Base-by-base conservation (phyloP, 306 rosid genomes). In the Quercus variabilis region DNA sequence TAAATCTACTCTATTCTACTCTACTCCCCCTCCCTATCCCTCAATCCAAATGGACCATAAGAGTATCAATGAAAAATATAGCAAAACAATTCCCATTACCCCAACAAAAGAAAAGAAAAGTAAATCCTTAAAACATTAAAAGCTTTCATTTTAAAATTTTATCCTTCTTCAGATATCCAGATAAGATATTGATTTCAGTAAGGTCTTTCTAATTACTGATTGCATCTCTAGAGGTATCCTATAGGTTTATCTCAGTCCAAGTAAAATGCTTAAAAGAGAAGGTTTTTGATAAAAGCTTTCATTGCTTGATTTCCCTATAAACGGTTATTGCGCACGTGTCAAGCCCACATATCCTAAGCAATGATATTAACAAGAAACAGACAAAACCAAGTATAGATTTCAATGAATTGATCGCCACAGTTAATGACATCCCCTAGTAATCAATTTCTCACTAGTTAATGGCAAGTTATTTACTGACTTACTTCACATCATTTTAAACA, bases 391-490 rank as follows among this genome's bases (percentile, higher is more conserved):
- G 25, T 17, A 68, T 15, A 33, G 18, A n/a, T 35, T 19, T 68
- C 10, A 35, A 68, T 68, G 72, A 63, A 23, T 68, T 68, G 52
- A 35, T 35, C 54, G 12, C 41, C 41, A 28, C 23, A n/a, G 28
- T n/a, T 35, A 35, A 35, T n/a, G n/a, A 33, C 72, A 19, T 19
- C 3, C 3, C 1, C 52, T 49, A 17, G 17, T 10, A 8, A 5
- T 58, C 41, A n/a, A 33, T 41, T 71, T 6, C 13, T 20, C 75
- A 67, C 76, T 52, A 76, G 20, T 28, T 51, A 33, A 26, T 15
- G 63, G 74, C 31, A 80, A 79, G 26, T 71, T 30, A 55, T 60
- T 72, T 55, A 19, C 23, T 69, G 82, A 6, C 8, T 21, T 33
- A 79, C 52, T 54, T 54, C 13, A 30, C 79, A 62, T 13, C 62